Percentiles rank a stretch among this genome's conserved stretches.
Conservation (phyloP, 2,329 filamentous ascomycete species). For the Ceratocystiopsis sp. region DNA sequence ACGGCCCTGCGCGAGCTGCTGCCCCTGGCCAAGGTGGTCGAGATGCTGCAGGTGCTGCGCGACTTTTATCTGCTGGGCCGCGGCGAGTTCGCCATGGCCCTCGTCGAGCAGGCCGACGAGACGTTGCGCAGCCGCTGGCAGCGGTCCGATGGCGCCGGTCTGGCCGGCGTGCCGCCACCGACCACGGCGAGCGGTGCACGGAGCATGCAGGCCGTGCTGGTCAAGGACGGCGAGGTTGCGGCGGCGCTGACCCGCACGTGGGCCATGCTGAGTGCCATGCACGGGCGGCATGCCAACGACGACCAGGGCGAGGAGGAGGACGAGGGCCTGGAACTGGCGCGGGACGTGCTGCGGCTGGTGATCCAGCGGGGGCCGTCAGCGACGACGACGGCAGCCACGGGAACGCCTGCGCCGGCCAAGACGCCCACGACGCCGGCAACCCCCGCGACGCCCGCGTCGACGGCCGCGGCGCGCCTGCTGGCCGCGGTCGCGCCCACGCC, state of each 20-base stretch:
- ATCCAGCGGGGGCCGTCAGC: constrained; percentile 33
- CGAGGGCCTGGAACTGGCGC: constrained; percentile 68
- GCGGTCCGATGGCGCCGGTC: constrained; percentile 26
- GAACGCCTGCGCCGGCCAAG: constrained; percentile 13
- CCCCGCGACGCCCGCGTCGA: neutral
- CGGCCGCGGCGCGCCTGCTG: neutral
- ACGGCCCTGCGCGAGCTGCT: constrained; percentile 71
- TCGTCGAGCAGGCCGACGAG: constrained; percentile 74
- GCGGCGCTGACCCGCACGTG: constrained; percentile 63
- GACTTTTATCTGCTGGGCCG: constrained; percentile 77
- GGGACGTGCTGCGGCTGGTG: constrained; percentile 54
- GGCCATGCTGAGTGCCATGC: constrained; percentile 60
- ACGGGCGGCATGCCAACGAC: constrained; percentile 52
- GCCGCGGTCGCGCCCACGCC: constrained; percentile 28
- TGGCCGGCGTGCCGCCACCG: neutral
- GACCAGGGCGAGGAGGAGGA: constrained; percentile 54
- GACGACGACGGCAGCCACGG: constrained; percentile 14
- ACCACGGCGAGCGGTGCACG: constrained; percentile 21
- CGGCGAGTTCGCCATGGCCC: constrained; percentile 77
- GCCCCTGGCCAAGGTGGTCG: constrained; percentile 58
- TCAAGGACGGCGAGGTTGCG: constrained; percentile 78
- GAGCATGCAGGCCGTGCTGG: constrained; percentile 42
- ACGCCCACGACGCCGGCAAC: constrained; percentile 11
- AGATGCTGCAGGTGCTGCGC: constrained; percentile 60
- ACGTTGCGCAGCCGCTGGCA: constrained; percentile 59